Evolutionary conservation across 345 rosid genomes (phyloP), one percentile per base, ranked within the genome.

Genomic region (Moringa oleifera): DNA sequence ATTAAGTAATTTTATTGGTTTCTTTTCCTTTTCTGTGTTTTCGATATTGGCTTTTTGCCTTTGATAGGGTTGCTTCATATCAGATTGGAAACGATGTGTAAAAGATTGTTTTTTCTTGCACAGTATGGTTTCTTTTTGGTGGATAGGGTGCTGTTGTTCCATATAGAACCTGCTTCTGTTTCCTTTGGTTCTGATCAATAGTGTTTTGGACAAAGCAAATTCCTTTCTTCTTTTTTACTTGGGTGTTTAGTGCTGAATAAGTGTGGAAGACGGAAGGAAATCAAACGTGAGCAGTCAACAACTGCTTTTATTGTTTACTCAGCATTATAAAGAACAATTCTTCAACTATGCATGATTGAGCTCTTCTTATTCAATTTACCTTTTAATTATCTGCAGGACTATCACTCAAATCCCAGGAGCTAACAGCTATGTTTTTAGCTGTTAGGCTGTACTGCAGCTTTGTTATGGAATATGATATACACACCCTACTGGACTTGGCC

Each of bases 381-480:
- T 31, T 64, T 55, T 18, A 19, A 54, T 80, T 25, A 23, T 73
- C 66, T 84, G 70, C 86, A 95, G 99, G 99, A 62, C 74, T 95
- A 56, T 95, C 99, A 20, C 79, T 95, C 75, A 95, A 91, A 69
- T 81, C 95, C 50, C 99, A 95, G 74, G 99, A 95, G 72, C 74
- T 95, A 55, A 95, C 99, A 23, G 99, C 99, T 28, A 77, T 95
- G 11, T 95, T 95, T 75, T 67, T 95, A 75, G 93, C 96, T 58
- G 91, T 87, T 50, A 85, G 99, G 73, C 64, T 95, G 65, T 91
- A 91, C 74, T 94, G 99, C 59, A 94, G 99, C 78, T 80, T 94
- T 70, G 97, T 91, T 18, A 95, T 95, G 99, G 99, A 95, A 70
- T 91, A 89, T 78, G 99, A 90, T 78, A 91, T 95, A 69, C 99